phyloP scores from a whole-genome alignment of 257 asterid genomes.

The Solanum appendiculatum region DNA sequence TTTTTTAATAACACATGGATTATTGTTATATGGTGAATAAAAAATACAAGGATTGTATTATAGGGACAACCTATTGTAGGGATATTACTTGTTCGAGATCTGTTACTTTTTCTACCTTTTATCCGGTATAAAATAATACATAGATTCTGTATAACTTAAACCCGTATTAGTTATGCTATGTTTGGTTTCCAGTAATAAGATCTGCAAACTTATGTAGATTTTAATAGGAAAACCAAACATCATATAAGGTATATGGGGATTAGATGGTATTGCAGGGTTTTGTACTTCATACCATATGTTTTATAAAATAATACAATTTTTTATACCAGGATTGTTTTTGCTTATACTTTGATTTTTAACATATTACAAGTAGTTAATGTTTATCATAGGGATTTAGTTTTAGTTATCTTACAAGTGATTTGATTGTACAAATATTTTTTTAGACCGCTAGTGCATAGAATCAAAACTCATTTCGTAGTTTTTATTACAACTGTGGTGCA shows the following conservation, averaged over 20 bases:
- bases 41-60: not conserved
- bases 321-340: not conserved
- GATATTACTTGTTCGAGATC: not conserved
- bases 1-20: not conserved
- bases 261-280: not conserved
- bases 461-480: not conserved
- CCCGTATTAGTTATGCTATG: not conserved
- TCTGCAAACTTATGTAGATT: not conserved
- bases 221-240: not conserved
- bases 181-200: not conserved
- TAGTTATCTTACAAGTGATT: not conserved
- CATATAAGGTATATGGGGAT: not conserved
- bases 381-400: not conserved
- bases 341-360: not conserved
- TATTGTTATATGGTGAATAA: not conserved
- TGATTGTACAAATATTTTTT: not conserved
- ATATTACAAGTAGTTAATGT: not conserved
- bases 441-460: not conserved
- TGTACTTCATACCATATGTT: not conserved
- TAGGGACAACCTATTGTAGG: not conserved
- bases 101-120: not conserved
- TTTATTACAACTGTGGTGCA: not conserved
- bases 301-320: not conserved
- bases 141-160: not conserved
- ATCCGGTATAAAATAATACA: not conserved